Base-by-base conservation (phyloP, 148 eudicot genomes). In the Fagopyrum homotropicum region DNA sequence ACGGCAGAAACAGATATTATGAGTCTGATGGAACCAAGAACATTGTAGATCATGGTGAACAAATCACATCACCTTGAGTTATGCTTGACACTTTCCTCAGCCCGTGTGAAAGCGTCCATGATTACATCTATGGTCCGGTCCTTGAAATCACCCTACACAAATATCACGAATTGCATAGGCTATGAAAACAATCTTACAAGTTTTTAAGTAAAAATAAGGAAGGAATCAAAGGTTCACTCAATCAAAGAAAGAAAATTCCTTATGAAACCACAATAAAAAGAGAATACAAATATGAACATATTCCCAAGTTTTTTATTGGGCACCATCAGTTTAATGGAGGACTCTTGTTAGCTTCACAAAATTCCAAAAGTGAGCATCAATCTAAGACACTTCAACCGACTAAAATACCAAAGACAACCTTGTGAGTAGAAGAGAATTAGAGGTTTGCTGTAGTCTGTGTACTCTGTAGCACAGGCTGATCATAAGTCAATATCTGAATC, bases 101-200 rank as follows among this genome's bases (percentile, higher is more conserved):
- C 84, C 22, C 84, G 80, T 2, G 85, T 82, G 66, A 84, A 79
- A 10, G 87, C 87, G 26, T 82, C 87, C 85, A 82, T 84, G 56
- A 84, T 79, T 4, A 80, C 87, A 75, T 84, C 87, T 45, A 84
- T 73, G 51, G 84, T 76, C 87, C 87, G 82, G 59, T 84, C 85
- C 78, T 84, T 84, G 56, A 84, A 57, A 84, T 84, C 87, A 64
- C 82, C 87, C 87, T 84, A 83, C 79, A 75, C 22, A 68, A 55
- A 51, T 7, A 61, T 72, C 6, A 2, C 4, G 26, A 29, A 30
- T 63, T 63, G 9, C 44, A 63, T 10, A 30, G 69, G 45, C 69
- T 9, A 29, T 63, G 35, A 16, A 77, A 69, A 45, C 17, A 71
- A 48, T 52, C 55, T 57, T 26, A 22, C 11, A 22, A n/a, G 9